phyloP scores from a whole-genome alignment of 2,329 filamentous ascomycete species.

The Bipolaris sorokiniana region DNA sequence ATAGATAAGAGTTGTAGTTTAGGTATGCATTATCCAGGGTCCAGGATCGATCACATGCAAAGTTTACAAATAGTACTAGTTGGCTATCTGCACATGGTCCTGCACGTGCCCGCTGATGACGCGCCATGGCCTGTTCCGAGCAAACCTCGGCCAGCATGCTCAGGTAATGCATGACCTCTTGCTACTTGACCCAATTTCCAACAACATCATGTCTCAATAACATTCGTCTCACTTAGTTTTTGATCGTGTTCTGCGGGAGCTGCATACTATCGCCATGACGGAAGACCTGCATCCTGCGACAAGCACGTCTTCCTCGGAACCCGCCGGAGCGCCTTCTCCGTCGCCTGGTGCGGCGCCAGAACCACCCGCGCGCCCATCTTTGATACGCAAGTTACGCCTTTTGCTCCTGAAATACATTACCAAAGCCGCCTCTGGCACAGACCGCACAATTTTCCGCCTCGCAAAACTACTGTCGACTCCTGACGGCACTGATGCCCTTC shows the following conservation, averaged over 20 bases:
- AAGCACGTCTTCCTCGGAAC: slow-evolving; percentile 32
- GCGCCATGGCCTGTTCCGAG: slow-evolving; percentile 3
- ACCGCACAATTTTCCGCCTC: slow-evolving; percentile 44
- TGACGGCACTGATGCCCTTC: slow-evolving; percentile 48
- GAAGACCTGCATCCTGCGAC: slow-evolving; percentile 24
- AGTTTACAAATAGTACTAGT: no score
- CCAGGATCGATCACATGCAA: no score
- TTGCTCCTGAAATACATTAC: slow-evolving; percentile 26
- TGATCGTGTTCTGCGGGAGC: neutral
- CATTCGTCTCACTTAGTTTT: neutral
- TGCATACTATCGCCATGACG: slow-evolving; percentile 12
- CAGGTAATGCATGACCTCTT: neutral
- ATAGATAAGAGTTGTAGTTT: no score
- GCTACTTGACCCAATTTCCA: neutral
- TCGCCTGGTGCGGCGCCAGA: slow-evolving; percentile 17
- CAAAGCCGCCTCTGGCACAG: slow-evolving; percentile 33
- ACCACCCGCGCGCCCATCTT: slow-evolving; percentile 10
- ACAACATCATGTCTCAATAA: slow-evolving; percentile 10
- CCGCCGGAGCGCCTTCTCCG: slow-evolving; percentile 12
- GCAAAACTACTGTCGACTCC: slow-evolving; percentile 50
- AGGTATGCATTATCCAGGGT: no score
- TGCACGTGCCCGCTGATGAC: no score
- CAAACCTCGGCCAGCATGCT: slow-evolving; percentile 17
- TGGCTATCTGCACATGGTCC: no score
- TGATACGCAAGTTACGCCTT: slow-evolving; percentile 23